Percentiles rank a stretch among this genome's conserved stretches.
These are phyloP conservation scores for Tylopilus sp. DNA, from an alignment of 768 basidiomycete species.

Conservation along the genomic window DNA sequence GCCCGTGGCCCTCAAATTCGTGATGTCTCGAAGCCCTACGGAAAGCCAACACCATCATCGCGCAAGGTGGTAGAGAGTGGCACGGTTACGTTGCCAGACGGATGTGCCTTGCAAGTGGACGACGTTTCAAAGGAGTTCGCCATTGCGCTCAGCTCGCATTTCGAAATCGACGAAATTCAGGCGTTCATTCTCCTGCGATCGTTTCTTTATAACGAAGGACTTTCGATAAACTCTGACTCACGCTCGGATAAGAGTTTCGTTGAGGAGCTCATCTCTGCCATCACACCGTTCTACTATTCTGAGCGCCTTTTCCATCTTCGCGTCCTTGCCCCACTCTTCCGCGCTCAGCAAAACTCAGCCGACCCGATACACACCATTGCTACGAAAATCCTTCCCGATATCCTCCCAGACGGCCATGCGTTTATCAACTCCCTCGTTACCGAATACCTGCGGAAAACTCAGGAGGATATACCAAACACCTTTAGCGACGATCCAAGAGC, in stretches of 20 bases:
- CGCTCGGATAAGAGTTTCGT: slow-evolving; percentile 38
- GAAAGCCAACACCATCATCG: slow-evolving; percentile 64
- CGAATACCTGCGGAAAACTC: slow-evolving; percentile 55
- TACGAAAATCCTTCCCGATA: slow-evolving; percentile 47
- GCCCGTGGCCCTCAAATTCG: slow-evolving; percentile 56
- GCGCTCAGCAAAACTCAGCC: slow-evolving; percentile 56
- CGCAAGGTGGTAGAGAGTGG: slow-evolving; percentile 64
- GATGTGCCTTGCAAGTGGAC: slow-evolving; percentile 58
- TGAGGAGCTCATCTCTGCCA: slow-evolving; percentile 49
- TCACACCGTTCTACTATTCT: slow-evolving; percentile 79
- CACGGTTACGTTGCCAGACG: slow-evolving; percentile 65
- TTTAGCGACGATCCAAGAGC: slow-evolving; percentile 50
- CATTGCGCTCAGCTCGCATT: slow-evolving; percentile 65
- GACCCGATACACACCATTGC: slow-evolving; percentile 57
- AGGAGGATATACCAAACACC: slow-evolving; percentile 44
- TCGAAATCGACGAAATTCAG: slow-evolving; percentile 79
- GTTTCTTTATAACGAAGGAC: slow-evolving; percentile 74
- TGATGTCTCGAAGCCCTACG: slow-evolving; percentile 61
- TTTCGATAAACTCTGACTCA: slow-evolving; percentile 48
- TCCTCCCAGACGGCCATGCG: slow-evolving; percentile 61
- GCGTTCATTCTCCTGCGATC: slow-evolving; percentile 71
- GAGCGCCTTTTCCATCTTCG: slow-evolving; percentile 73
- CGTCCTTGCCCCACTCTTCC: slow-evolving; percentile 70
- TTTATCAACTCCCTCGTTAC: slow-evolving; percentile 60
- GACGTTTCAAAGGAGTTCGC: slow-evolving; percentile 68